Percentiles rank a stretch among this genome's conserved stretches.
phyloP scores from a whole-genome alignment of 208 protist genomes.

The Leptomonas pyrrhocoris region DNA sequence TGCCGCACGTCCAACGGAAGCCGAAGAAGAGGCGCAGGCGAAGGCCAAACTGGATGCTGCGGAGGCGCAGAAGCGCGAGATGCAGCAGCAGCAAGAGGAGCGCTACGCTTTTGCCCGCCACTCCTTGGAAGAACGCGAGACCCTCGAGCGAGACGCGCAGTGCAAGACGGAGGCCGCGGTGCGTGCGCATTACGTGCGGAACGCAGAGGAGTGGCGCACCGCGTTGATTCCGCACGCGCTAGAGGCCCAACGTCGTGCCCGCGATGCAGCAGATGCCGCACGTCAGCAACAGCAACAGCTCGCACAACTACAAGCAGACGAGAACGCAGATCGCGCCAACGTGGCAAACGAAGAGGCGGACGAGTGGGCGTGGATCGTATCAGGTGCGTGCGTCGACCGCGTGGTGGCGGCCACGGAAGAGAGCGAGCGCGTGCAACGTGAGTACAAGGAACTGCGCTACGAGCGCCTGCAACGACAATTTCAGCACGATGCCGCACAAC shows the following conservation, averaged over 20 bases:
- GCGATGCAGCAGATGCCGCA: constrained; percentile 10
- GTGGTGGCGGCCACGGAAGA: constrained; percentile 37
- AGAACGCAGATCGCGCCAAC: constrained; percentile 3
- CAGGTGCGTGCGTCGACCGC: constrained; percentile 29
- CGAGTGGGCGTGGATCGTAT: constrained; percentile 31
- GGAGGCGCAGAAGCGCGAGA: neutral
- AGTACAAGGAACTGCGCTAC: constrained; percentile 29
- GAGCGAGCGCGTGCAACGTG: constrained; percentile 39
- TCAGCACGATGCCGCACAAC: constrained; percentile 16
- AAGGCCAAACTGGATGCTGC: neutral
- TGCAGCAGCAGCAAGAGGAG: constrained; percentile 23
- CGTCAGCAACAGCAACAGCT: constrained; percentile 1
- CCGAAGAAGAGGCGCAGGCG: neutral
- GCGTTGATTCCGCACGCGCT: constrained; percentile 13
- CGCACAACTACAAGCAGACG: neutral
- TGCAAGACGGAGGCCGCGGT: constrained; percentile 24
- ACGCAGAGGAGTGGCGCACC: constrained; percentile 20
- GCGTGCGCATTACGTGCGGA: constrained; percentile 26
- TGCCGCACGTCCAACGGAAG: neutral
- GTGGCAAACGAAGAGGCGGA: constrained; percentile 21
- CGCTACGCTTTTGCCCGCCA: constrained; percentile 7
- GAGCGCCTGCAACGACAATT: constrained; percentile 12
- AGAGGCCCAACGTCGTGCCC: constrained; percentile 2
- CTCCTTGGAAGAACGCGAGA: constrained; percentile 22
- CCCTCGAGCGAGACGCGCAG: constrained; percentile 30